Base-by-base conservation (phyloP, 208 protist species). In the Wallacemonas rigidus region DNA sequence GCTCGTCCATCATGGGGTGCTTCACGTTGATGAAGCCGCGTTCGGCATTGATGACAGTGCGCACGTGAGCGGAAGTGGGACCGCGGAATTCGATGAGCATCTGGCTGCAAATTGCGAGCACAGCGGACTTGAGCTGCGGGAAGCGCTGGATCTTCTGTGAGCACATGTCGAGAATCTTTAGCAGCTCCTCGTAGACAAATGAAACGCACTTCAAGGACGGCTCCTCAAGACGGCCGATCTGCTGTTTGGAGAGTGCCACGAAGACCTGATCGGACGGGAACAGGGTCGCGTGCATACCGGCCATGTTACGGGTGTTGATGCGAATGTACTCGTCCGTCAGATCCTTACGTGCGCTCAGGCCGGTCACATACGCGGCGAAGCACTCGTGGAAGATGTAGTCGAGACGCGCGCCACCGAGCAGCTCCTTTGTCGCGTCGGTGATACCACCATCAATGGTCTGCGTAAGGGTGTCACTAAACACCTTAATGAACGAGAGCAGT, bases 191-290 rank as follows among this genome's bases (percentile, higher is more conserved):
- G 75, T 95, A 98, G 14, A 99, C 95, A 51, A 98, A 93, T 12
- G 96, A 95, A 7, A 98, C 94, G 80, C 98, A 99, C 80, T 98
- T 96, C 48, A 97, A 67, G 3, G 88, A 94, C 12, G 98, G 98
- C 45, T 98, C 94, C 72, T 99, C 93, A 1, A 99, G 86, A n/a
- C 92, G 85, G 9, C 67, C 40, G 17, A 99, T 98, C 74, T 99
- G 98, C 77, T 95, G 84, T 74, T 96, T 97, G 15, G 97, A 95
- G 8, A 99, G 88, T 17, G 96, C 85, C 45, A 99, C 95, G 73
- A 99, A 99, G 2, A 97, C 90, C 58, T 95, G 90, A 72, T 99
- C 98, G 15, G 98, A 98, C 3, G 99, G 96, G 76, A 99, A 99
- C 9, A 99, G 83, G 1, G 95, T 93, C 41, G 95, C 83, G 68